Percentiles rank a stretch among this genome's conserved stretches.
Evolutionary conservation across 192 early-diverging fungal genomes (phyloP).

Genomic region (Coemansia sp.): DNA sequence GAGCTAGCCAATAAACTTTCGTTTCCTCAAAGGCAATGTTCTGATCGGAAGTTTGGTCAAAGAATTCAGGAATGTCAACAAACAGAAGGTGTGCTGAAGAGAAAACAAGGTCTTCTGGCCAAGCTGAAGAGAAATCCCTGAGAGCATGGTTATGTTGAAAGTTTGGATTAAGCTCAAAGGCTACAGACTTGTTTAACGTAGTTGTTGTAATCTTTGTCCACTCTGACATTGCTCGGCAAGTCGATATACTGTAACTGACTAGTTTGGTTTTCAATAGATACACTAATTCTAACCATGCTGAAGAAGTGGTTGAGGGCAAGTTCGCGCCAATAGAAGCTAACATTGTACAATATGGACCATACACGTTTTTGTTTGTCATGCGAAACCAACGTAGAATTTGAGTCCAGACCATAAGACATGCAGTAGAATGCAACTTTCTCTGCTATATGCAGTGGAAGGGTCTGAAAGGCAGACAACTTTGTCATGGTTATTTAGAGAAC

Average conservation of each 20-base stretch:
- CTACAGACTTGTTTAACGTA: not conserved
- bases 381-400: not conserved
- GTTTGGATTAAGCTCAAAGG: not conserved
- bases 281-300: not conserved
- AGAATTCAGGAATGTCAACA: not conserved
- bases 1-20: not conserved
- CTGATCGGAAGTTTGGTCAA: not conserved
- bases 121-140: not conserved
- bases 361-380: not conserved
- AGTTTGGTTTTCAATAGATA: not conserved
- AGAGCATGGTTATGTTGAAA: not conserved
- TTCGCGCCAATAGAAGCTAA: not conserved
- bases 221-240: not conserved
- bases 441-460: constrained; percentile 9
- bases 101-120: not conserved
- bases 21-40: not conserved
- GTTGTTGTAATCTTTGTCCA: not conserved
- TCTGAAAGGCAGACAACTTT: not conserved
- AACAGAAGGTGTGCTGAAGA: not conserved
- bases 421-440: constrained; percentile 10
- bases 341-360: not conserved
- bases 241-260: not conserved
- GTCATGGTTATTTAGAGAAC: not conserved
- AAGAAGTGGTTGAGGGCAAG: not conserved
- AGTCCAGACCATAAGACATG: not conserved